A percentile compares a stretch with the other conserved stretches of the same genome.
Conservation (phyloP, 352 stramenopile species). For the Globisporangium emineosum region DNA sequence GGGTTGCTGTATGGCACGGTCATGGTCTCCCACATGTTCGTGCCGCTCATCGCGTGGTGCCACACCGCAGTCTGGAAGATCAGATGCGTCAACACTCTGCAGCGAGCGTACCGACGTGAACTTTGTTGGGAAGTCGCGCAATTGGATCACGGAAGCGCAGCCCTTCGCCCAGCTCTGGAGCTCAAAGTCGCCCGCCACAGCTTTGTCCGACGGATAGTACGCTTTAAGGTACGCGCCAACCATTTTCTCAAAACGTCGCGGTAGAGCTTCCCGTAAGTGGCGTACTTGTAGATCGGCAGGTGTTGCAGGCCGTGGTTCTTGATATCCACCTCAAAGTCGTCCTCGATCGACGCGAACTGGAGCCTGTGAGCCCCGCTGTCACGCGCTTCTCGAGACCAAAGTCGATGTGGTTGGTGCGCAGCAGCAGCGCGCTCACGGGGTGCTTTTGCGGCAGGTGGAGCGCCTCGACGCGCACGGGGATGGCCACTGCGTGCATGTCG, state of each 20-base stretch:
- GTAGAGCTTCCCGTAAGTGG: constrained; percentile 4
- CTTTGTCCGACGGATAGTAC: constrained; percentile 14
- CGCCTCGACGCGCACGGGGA: constrained; percentile 16
- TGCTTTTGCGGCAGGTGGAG: constrained; percentile 26
- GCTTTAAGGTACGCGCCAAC: constrained; percentile 1
- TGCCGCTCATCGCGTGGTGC: constrained; percentile 56
- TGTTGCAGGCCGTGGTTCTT: constrained; percentile 1
- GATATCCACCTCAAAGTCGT: constrained; percentile 10
- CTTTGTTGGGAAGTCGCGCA: constrained; percentile 28
- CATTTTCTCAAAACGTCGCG: not conserved
- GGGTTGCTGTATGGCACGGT: constrained; percentile 39
- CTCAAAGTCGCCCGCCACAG: constrained; percentile 15
- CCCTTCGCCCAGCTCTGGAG: constrained; percentile 32
- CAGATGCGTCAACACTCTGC: constrained; percentile 25
- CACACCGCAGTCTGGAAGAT: constrained; percentile 41
- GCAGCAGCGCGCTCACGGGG: constrained; percentile 30
- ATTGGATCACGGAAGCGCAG: constrained; percentile 23
- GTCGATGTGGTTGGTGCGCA: constrained; percentile 33
- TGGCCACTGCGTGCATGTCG: not conserved
- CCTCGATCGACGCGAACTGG: not conserved
- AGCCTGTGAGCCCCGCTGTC: constrained; percentile 21
- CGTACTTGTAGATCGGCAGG: constrained; percentile 9
- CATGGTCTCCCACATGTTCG: constrained; percentile 38
- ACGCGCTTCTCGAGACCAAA: constrained; percentile 40
- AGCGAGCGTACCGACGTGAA: constrained; percentile 15